Conservation (phyloP, 768 basidiomycete species). For the Mycena capillaripes region DNA sequence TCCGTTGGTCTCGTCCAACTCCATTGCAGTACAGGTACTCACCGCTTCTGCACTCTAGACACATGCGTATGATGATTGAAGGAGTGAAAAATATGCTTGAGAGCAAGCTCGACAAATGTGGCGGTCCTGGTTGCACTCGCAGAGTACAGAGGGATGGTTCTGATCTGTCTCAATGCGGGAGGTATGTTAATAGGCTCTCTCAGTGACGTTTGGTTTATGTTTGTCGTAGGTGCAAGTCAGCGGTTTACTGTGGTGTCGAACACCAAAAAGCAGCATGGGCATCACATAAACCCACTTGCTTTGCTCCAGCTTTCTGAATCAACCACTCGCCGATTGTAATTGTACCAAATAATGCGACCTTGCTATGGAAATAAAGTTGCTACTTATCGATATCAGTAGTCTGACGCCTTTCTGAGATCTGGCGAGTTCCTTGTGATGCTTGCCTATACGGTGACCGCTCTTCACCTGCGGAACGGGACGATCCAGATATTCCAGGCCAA, state of each 20-base stretch:
- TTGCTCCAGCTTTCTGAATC: conserved; percentile 47
- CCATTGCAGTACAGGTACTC: neutral
- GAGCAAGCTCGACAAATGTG: conserved; percentile 47
- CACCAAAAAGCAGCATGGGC: conserved; percentile 56
- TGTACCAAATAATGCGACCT: neutral
- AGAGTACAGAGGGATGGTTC: conserved; percentile 40
- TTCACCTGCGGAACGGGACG: too few species aligned
- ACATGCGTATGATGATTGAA: conserved; percentile 44
- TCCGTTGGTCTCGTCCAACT: conserved; percentile 36
- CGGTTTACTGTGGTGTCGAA: conserved; percentile 53
- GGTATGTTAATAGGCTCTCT: conserved; percentile 39
- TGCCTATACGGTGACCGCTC: too few species aligned
- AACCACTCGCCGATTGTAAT: neutral
- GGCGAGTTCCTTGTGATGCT: too few species aligned
- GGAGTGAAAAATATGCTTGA: conserved; percentile 48
- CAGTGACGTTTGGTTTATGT: neutral
- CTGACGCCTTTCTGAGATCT: too few species aligned
- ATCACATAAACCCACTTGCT: conserved; percentile 51
- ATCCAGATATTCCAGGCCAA: too few species aligned
- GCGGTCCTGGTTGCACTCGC: conserved; percentile 44
- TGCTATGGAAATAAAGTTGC: too few species aligned
- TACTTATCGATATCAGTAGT: too few species aligned
- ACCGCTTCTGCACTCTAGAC: conserved; percentile 35
- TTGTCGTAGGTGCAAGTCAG: conserved; percentile 54
- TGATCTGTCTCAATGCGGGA: conserved; percentile 53